phyloP scores from a whole-genome alignment of 768 basidiomycete species.

The Pulveroboletus ravenelii region DNA sequence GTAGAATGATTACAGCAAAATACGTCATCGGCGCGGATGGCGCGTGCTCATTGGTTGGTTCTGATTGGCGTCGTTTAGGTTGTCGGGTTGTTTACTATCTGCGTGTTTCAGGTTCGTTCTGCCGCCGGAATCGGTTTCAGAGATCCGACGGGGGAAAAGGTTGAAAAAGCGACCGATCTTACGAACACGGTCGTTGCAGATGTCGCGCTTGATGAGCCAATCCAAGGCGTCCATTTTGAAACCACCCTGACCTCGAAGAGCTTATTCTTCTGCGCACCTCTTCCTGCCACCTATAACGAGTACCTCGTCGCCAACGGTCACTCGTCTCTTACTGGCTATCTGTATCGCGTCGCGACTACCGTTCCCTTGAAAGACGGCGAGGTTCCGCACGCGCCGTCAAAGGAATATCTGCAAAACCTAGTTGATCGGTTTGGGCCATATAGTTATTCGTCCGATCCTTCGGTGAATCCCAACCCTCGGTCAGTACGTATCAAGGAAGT shows the following conservation, averaged over 20 bases:
- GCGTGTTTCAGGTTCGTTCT: constrained; percentile 40
- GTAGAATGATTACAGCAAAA: constrained; percentile 38
- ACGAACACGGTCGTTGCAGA: constrained; percentile 46
- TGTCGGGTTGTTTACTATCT: background rate
- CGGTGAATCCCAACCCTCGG: constrained; percentile 28
- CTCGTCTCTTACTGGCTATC: constrained; percentile 12
- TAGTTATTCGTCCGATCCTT: constrained; percentile 31
- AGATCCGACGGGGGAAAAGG: constrained; percentile 35
- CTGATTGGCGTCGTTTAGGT: background rate
- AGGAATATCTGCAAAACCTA: constrained; percentile 41
- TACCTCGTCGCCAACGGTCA: constrained; percentile 10
- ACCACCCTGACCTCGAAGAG: constrained; percentile 21
- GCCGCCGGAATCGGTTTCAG: constrained; percentile 38
- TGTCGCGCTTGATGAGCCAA: constrained; percentile 16
- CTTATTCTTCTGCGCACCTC: constrained; percentile 34
- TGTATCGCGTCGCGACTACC: constrained; percentile 39
- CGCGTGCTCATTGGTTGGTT: constrained; percentile 39
- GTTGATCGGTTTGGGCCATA: constrained; percentile 39
- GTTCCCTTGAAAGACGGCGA: constrained; percentile 33
- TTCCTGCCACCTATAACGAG: constrained; percentile 31
- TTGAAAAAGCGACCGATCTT: constrained; percentile 22
- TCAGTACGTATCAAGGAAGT: constrained; percentile 33
- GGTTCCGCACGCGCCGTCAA: constrained; percentile 35
- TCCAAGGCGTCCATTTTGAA: no score
- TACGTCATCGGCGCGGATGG: constrained; percentile 54